Percentiles rank a stretch among this genome's conserved stretches.
Conservation (phyloP, 257 asterid genomes). For the Mentha longifolia region DNA sequence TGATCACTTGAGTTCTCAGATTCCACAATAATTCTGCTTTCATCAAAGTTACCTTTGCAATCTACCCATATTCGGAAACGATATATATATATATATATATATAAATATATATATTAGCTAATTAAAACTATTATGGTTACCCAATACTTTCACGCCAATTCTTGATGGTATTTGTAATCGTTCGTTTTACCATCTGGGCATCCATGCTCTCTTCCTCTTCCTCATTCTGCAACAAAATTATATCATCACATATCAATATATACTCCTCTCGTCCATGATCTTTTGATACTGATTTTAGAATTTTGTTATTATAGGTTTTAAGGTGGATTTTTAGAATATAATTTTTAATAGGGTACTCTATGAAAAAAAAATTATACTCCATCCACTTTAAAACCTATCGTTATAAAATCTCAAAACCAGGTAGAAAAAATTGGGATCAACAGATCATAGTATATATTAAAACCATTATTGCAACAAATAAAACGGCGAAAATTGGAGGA, state of each 20-base stretch:
- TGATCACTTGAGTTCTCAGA: constrained; percentile 32
- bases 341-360: too few species aligned
- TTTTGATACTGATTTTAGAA: too few species aligned
- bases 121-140: constrained; percentile 14
- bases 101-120: not conserved
- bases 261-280: too few species aligned
- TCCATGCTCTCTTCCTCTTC: constrained; percentile 62
- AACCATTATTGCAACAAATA: not conserved
- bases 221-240: constrained; percentile 49
- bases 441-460: too few species aligned
- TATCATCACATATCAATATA: not conserved
- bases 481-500: not conserved
- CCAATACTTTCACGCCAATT: constrained; percentile 61
- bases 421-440: too few species aligned
- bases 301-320: too few species aligned
- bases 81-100: not conserved
- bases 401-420: too few species aligned
- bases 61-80: not conserved
- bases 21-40: not conserved
- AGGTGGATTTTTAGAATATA: too few species aligned
- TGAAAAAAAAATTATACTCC: too few species aligned
- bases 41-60: not conserved
- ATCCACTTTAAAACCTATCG: too few species aligned
- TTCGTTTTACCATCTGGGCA: constrained; percentile 65
- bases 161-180: constrained; percentile 68